Evolutionary conservation across 768 basidiomycete genomes (phyloP).

Genomic region (Podaxis sp.): DNA sequence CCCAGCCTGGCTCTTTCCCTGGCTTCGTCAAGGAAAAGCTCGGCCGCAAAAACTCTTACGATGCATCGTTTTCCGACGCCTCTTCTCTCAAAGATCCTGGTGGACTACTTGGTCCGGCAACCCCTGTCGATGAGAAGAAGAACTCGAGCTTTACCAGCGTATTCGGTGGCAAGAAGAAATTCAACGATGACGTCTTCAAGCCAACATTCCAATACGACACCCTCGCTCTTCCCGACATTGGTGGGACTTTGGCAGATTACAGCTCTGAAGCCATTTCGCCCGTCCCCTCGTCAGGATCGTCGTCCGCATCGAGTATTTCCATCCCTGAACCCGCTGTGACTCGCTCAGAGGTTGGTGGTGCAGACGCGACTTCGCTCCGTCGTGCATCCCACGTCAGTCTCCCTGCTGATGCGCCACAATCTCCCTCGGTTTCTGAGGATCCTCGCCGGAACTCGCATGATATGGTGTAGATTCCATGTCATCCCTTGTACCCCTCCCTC

Average conservation of each 20-base stretch:
- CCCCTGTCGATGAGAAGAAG: neutral
- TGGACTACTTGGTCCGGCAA: too few relatives aligned
- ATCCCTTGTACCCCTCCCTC: neutral
- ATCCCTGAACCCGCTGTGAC: slow-evolving; percentile 20
- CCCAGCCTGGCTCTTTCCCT: neutral
- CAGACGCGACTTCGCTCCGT: slow-evolving; percentile 27
- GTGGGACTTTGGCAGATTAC: slow-evolving; percentile 34
- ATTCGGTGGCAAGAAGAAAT: slow-evolving; percentile 33
- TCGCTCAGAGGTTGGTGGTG: slow-evolving; percentile 18
- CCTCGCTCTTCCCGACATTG: slow-evolving; percentile 32
- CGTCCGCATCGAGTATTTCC: slow-evolving; percentile 30
- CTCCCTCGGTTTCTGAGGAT: neutral
- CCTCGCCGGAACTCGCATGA: slow-evolving; percentile 4
- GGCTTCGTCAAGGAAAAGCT: neutral
- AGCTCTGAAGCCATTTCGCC: slow-evolving; percentile 23
- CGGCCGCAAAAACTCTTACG: slow-evolving; percentile 3
- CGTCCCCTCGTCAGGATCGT: slow-evolving; percentile 27
- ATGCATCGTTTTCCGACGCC: slow-evolving; percentile 1
- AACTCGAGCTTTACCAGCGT: slow-evolving; percentile 29
- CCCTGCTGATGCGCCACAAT: neutral
- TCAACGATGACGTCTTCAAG: slow-evolving; percentile 25
- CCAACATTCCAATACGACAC: slow-evolving; percentile 33
- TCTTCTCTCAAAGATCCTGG: neutral
- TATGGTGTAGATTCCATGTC: neutral
- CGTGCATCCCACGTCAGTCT: slow-evolving; percentile 9